Evolutionary conservation across 345 rosid genomes (phyloP).

Genomic region (Anacardium occidentale): DNA sequence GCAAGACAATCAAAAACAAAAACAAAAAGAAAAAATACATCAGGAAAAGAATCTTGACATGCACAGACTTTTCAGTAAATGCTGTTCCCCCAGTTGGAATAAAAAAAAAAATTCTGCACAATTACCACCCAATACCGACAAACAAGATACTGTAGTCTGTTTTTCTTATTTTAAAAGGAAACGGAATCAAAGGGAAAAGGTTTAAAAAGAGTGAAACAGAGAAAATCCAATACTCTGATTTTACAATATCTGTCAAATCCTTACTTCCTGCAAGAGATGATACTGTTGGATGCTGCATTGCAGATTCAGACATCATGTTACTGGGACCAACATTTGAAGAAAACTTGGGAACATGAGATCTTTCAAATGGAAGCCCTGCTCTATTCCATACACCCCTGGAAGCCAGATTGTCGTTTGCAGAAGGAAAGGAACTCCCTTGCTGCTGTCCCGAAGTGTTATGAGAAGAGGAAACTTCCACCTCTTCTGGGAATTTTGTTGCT

Average conservation of each 20-base stretch:
- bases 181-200: neutral
- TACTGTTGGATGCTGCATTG: conserved; percentile 37
- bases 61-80: neutral
- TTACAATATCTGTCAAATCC: conserved; percentile 11
- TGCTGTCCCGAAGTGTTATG: conserved; percentile 35
- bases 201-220: too few species aligned
- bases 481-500: conserved; percentile 30
- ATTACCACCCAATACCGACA: neutral
- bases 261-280: conserved; percentile 43
- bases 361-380: conserved; percentile 42
- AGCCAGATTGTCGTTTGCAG: conserved; percentile 38
- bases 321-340: conserved; percentile 40
- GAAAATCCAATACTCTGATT: conserved; percentile 5
- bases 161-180: neutral
- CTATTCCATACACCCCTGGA: conserved; percentile 44
- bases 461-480: conserved; percentile 46
- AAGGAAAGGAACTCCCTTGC: conserved; percentile 34
- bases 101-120: neutral
- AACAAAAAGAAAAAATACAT: neutral
- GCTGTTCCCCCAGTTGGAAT: neutral
- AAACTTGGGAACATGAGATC: conserved; percentile 52
- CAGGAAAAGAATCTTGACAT: neutral
- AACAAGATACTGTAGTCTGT: too few species aligned
- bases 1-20: neutral
- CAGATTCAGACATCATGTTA: conserved; percentile 32